Percentiles rank a stretch among this genome's conserved stretches.
These are phyloP conservation scores for Colletotrichum coccodes DNA, from an alignment of 2,329 filamentous ascomycete genomes.

Conservation along the genomic window DNA sequence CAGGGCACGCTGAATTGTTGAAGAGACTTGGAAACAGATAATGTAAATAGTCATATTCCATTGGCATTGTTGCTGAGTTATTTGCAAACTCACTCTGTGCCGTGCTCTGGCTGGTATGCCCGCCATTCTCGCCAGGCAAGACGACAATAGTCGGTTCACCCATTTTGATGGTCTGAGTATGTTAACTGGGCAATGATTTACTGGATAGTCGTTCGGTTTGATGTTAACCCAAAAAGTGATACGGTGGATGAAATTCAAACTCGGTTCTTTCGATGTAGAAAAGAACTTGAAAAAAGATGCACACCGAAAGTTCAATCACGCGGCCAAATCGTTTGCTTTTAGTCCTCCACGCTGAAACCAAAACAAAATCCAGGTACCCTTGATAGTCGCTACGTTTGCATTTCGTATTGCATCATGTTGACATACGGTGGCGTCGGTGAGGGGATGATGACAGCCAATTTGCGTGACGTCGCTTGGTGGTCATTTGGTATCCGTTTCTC, in stretches of 20 bases:
- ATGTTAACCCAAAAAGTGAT: too few species aligned
- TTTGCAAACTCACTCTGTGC: neutral
- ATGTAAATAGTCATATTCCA: too few species aligned
- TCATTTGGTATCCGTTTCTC: neutral
- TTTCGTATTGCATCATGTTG: neutral
- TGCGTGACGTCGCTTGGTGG: neutral
- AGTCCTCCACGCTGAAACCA: neutral
- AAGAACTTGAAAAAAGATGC: neutral
- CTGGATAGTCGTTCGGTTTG: neutral
- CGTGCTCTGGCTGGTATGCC: neutral
- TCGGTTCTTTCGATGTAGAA: too few species aligned
- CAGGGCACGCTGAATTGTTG: neutral
- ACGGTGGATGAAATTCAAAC: too few species aligned
- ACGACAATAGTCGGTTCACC: neutral
- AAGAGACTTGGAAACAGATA: too few species aligned
- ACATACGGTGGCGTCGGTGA: neutral
- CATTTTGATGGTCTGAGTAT: neutral
- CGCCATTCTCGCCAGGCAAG: neutral
- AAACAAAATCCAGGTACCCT: neutral
- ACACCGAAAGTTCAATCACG: neutral
- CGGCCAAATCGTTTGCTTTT: neutral
- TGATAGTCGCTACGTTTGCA: neutral
- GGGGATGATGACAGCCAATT: neutral
- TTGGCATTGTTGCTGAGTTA: too few species aligned
- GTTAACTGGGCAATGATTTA: neutral